These are phyloP conservation scores for Carex kokanica DNA, from an alignment of 176 grass and related monocot species.

Conservation along the genomic window DNA sequence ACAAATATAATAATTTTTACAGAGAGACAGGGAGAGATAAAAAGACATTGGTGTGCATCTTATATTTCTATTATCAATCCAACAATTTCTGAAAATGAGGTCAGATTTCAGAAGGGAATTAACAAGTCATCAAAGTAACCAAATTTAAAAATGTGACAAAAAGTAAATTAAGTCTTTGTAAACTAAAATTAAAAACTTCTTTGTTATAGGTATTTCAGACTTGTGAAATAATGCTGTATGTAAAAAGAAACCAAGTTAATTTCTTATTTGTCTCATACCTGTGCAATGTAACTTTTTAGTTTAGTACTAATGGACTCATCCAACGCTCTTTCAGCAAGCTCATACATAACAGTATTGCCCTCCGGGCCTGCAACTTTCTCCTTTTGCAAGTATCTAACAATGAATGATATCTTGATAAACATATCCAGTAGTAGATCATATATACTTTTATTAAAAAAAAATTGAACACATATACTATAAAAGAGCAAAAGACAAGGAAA, in stretches of 20 bases:
- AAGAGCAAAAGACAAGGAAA: neutral
- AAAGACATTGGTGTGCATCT: neutral
- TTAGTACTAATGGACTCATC: constrained; percentile 56
- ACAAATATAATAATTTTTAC: neutral
- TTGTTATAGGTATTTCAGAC: neutral
- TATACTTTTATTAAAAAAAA: too few relatives aligned
- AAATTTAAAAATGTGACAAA: neutral
- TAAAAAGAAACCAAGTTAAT: constrained; percentile 4
- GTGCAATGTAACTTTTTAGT: constrained; percentile 64
- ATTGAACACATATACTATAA: neutral
- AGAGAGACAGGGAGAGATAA: neutral
- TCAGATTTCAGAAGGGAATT: neutral
- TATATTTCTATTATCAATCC: neutral
- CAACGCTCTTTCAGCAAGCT: constrained; percentile 86
- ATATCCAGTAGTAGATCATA: neutral
- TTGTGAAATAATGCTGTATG: neutral
- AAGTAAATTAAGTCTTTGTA: neutral
- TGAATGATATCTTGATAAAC: constrained; percentile 17
- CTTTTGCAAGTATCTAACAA: constrained; percentile 70
- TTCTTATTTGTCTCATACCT: constrained; percentile 42
- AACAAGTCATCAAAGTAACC: neutral
- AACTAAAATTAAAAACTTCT: neutral
- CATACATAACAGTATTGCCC: constrained; percentile 67
- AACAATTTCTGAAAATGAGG: neutral
- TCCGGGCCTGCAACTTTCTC: constrained; percentile 80